Evolutionary conservation across 805 yeast species (phyloP), one percentile per base, ranked within the genome.

Genomic region (Komagataella mondaviorum): DNA sequence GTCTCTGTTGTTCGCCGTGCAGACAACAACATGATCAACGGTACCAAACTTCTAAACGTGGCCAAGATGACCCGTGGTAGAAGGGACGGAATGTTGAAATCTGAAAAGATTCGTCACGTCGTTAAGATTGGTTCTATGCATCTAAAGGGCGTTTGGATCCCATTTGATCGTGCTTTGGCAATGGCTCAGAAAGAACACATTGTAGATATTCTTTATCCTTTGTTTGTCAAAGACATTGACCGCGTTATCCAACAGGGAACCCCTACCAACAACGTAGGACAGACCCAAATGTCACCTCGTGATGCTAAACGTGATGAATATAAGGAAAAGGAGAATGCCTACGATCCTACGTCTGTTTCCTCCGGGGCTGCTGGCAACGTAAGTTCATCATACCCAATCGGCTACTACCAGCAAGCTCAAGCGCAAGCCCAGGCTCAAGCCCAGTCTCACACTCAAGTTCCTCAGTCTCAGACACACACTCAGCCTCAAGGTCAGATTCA

Each of bases 111-210:
- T 17, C 69, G 87, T 44, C 82, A 81, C 58, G 88, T 81, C 46
- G 86, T 81, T 36, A 81, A 81, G 62, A 81, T 81, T 59, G 88
- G 88, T n/a, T 77, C 83, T 14, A 81, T 81, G 86, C 84, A 81
- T 62, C 68, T 81, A 55, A 81, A 81, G 61, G 88, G 88, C 48
- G 88, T 81, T 44, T 81, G 88, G 88, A 81, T 81, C 50, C 88
- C 88, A 5, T 81, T 81, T 62, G 87, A 81, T 59, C 68, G 87
- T 51, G 88, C 87, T 2, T 64, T 81, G 44, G 79, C 82, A 44
- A 74, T 81, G 76, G 86, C 86, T 12, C 83, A 81, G 63, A 69
- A 83, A 51, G 87, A 81, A 62, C 80, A 80, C 44, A 81, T 78
- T 49, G 80, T 77, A 20, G 83, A 78, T 57, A 62, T 73, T 45